Base-by-base conservation (phyloP, 345 rosid genomes). In the Eucalyptus curtisii region DNA sequence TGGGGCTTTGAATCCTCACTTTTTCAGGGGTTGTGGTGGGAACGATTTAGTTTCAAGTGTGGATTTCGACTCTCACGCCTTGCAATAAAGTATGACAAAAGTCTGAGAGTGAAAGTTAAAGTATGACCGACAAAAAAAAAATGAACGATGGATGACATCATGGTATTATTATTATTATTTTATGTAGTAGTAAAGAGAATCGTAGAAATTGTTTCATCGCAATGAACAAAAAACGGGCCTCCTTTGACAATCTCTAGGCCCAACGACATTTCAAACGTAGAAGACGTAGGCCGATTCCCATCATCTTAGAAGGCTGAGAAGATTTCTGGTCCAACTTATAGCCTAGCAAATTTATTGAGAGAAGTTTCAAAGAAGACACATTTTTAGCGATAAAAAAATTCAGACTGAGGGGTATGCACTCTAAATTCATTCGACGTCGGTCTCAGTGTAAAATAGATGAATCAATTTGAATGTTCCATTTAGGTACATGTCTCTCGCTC, bases 81-180 rank as follows among this genome's bases (percentile, higher is more conserved):
- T 19, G 1, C 1, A 52, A 52, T 0, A 2, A 52, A 8, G 2
- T 52, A 52, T 0, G 57, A 0, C 10, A 52, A 52, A 52, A 8
- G 4, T 52, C 0, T 52, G 10, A 52, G 2, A 52, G 10, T 52
- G 2, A 19, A 4, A 19, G 24, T 52, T 52, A 19, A 24, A 52
- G 24, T 19, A 52, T 2, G 22, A 52, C 2, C 2, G 10, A 7
- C 4, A 19, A 49, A 52, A 52, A 0, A 52, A 52, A 17, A 16
- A 30, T 7, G 0, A 64, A n/a, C 27, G 7, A 76, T 76, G 5
- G 5, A 76, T 40, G 47, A 6, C 24, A 31, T 20, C 45, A 10
- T 20, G 10, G 13, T 37, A 19, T 12, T 20, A 10, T 17, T 19
- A 52, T 16, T 16, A 49, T 49, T 49, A 49, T 50, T 16, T 33